Base-by-base conservation (phyloP, 2,329 filamentous ascomycete genomes). In the Hypoxylon sp. region DNA sequence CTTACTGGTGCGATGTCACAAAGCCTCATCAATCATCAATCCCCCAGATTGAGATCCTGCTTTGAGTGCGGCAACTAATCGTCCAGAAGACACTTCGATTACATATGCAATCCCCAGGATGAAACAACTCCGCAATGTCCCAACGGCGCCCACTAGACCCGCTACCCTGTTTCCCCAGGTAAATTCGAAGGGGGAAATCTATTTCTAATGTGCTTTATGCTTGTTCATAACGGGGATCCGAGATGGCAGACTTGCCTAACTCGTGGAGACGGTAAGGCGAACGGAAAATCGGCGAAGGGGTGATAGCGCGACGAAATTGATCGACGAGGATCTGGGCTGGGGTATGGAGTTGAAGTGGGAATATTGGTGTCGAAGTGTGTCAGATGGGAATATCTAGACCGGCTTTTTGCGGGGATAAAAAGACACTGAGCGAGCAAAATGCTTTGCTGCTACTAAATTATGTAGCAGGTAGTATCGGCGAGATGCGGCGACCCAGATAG, bases 351-450 rank as follows among this genome's bases (percentile, higher is more conserved):
- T 55, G 47, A 58, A 57, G 60, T 65, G 59, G 57, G 48, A 65
- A 51, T 56, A 34, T 52, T 34, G 37, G 60, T 56, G 49, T 61
- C 50, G 37, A 53, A 41, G 50, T 65, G 60, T 67, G 55, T 68
- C 61, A 62, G 57, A 67, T 63, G 58, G 34, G 56, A 34, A 62
- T 67, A 67, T 60, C 51, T 57, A 61, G 53, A 44, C 59, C 51
- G 57, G 65, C 51, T 59, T 67, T 67, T 63, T 70, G 65, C 68
- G 68, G 68, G 63, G 68, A 70, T 66, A 67, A 60, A 62, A 44
- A 65, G 59, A 37, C 43, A 60, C 63, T 56, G 68, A 62, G 46
- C 59, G 53, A 59, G 19, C 22, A 37, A 15, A 58, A 46, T 56
- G 57, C 46, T 55, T 22, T 59, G 55, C 58, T 58, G 44, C 43